Evolutionary conservation across 805 yeast genomes (phyloP).

Genomic region (Kluyveromyces nonfermentans): DNA sequence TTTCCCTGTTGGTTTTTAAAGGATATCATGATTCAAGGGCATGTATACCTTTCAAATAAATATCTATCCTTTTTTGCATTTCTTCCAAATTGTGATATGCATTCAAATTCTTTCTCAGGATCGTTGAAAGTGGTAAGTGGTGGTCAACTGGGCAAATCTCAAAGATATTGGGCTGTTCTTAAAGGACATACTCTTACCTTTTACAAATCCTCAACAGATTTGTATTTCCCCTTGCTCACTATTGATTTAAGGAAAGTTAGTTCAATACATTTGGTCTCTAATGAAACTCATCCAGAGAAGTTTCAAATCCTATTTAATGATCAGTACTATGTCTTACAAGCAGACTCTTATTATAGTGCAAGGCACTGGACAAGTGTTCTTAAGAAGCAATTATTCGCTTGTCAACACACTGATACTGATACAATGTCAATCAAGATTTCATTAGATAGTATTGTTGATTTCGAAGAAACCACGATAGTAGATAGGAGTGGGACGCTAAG

Average conservation of each 20-base stretch:
- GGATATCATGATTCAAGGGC: conserved; percentile 82
- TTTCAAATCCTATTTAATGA: conserved; percentile 51
- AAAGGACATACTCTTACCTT: conserved; percentile 59
- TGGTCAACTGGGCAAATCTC: conserved; percentile 19
- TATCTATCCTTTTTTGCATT: conserved; percentile 69
- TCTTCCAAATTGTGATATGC: conserved; percentile 47
- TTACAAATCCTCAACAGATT: conserved; percentile 61
- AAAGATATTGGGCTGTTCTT: conserved; percentile 74
- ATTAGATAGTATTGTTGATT: conserved; percentile 50
- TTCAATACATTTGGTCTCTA: conserved; percentile 5
- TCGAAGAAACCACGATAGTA: conserved; percentile 47
- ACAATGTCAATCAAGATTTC: conserved; percentile 76
- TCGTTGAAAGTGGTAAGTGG: conserved; percentile 26
- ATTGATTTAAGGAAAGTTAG: conserved; percentile 46
- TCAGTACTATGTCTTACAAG: conserved; percentile 53
- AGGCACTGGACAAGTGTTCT: conserved; percentile 69
- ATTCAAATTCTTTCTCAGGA: conserved; percentile 40
- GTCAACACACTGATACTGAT: conserved; percentile 52
- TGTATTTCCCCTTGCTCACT: conserved; percentile 74
- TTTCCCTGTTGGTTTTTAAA: conserved; percentile 72
- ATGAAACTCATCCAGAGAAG: conserved; percentile 57
- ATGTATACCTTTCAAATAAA: conserved; percentile 57
- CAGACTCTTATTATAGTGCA: conserved; percentile 68
- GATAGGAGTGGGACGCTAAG: conserved; percentile 49
- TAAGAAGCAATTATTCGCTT: conserved; percentile 68